Evolutionary conservation across 1,284 basidiomycete species (phyloP).

Genomic region (Cryptococcus sp.): DNA sequence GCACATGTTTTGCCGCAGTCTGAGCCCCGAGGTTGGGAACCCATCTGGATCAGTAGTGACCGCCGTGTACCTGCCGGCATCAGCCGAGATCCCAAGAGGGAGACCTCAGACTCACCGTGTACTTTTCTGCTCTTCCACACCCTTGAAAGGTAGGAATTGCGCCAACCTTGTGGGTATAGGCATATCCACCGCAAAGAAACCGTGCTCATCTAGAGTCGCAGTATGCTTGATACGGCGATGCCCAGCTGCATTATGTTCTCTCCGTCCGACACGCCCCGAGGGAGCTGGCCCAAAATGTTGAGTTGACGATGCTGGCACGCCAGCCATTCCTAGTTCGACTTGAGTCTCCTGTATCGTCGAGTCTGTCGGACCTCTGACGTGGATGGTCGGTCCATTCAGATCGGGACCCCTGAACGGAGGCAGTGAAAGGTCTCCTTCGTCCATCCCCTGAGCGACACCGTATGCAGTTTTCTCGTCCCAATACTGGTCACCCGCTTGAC

Average conservation of each 20-base stretch:
- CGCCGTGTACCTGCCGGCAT: constrained; percentile 63
- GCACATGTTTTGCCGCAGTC: constrained; percentile 76
- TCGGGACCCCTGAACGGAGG: constrained; percentile 7
- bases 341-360: background rate
- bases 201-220: constrained; percentile 55
- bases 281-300: constrained; percentile 85
- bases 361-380: constrained; percentile 7
- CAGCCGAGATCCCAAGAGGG: no score
- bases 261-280: constrained; percentile 65
- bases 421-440: constrained; percentile 22
- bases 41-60: constrained; percentile 92
- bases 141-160: constrained; percentile 67
- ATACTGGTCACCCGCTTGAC: background rate
- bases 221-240: constrained; percentile 48
- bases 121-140: constrained; percentile 76
- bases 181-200: constrained; percentile 80
- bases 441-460: constrained; percentile 3
- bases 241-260: constrained; percentile 56
- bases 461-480: constrained; percentile 11
- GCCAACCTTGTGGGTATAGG: constrained; percentile 75
- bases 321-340: constrained; percentile 4
- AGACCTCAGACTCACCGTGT: constrained; percentile 58
- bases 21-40: constrained; percentile 76
- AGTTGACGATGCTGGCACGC: constrained; percentile 47
- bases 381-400: constrained; percentile 9